Base-by-base conservation (phyloP, 106 monocot species). In the Allium sativum region DNA sequence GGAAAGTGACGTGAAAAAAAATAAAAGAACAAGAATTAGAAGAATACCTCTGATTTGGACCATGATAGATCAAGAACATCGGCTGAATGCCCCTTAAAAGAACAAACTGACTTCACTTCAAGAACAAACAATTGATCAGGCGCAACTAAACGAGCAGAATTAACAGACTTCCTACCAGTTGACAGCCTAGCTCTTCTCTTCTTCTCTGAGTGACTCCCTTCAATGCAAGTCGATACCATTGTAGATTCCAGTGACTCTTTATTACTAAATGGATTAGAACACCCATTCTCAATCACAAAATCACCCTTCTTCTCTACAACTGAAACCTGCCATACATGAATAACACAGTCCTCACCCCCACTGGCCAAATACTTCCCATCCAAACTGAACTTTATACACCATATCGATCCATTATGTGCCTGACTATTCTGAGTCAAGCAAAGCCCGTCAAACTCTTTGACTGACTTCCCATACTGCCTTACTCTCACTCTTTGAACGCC, bases 1-100 rank as follows among this genome's bases (percentile, higher is more conserved):
- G 21, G 47, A 14, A 20, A 45, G 4, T 62, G 17, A 62, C 21
- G 19, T 19, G n/a, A n/a, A n/a, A n/a, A n/a, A n/a, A n/a, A n/a
- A n/a, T n/a, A n/a, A n/a, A n/a, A 47, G 44, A 42, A 62, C 10
- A 62, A 18, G 19, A 18, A 56, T 3, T 3, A 31, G 1, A 31
- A 31, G 22, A 53, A 22, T 59, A 93, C 93, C 93, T 86, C 76
- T 40, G 89, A 85, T 76, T 83, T 89, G 40, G 93, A 93, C 93
- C 93, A 93, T 40, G 89, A 93, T 22, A 93, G 85, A 67, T 89
- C 89, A 17, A 93, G 85, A 10, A 93, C 85, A 66, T 89, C 93
- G 60, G 75, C 70, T 9, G 14, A 52, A 52, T 93, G 93, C 9
- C 93, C 93, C 21, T 52, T 56, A 64, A 93, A 86, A 14, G 93